phyloP scores from a whole-genome alignment of 768 basidiomycete genomes.

The Pulveroboletus sp. region DNA sequence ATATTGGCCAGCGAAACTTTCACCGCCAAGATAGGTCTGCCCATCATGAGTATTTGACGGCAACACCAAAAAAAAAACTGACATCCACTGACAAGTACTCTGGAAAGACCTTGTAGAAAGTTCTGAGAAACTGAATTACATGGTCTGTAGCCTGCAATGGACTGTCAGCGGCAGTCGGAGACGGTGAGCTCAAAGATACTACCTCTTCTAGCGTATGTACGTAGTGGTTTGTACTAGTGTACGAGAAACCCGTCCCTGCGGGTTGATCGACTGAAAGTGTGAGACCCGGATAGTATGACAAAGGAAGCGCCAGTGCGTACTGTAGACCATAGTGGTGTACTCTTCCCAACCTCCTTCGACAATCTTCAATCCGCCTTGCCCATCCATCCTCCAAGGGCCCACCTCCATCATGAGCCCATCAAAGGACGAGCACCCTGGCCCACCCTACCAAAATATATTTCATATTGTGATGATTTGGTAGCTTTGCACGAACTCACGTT shows the following conservation, averaged over 20 bases:
- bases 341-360: constrained; percentile 96
- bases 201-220: constrained; percentile 77
- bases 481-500: constrained; percentile 55
- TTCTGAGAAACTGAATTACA: constrained; percentile 77
- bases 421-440: constrained; percentile 96
- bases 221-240: constrained; percentile 81
- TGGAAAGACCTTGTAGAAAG: constrained; percentile 90
- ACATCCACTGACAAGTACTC: constrained; percentile 84
- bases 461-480: background rate
- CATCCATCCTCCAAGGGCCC: constrained; percentile 87
- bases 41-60: constrained; percentile 8
- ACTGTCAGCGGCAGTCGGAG: background rate
- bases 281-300: constrained; percentile 7
- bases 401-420: constrained; percentile 98
- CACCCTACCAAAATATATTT: constrained; percentile 54
- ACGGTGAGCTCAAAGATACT: constrained; percentile 11
- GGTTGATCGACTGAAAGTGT: constrained; percentile 85
- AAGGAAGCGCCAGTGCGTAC: constrained; percentile 47
- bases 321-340: constrained; percentile 88
- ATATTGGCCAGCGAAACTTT: constrained; percentile 97
- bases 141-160: constrained; percentile 64
- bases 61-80: constrained; percentile 31
- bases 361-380: constrained; percentile 65
- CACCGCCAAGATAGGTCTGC: constrained; percentile 94
- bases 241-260: constrained; percentile 92